phyloP scores from a whole-genome alignment of 2,329 filamentous ascomycete genomes.

The Aspergillus latus region DNA sequence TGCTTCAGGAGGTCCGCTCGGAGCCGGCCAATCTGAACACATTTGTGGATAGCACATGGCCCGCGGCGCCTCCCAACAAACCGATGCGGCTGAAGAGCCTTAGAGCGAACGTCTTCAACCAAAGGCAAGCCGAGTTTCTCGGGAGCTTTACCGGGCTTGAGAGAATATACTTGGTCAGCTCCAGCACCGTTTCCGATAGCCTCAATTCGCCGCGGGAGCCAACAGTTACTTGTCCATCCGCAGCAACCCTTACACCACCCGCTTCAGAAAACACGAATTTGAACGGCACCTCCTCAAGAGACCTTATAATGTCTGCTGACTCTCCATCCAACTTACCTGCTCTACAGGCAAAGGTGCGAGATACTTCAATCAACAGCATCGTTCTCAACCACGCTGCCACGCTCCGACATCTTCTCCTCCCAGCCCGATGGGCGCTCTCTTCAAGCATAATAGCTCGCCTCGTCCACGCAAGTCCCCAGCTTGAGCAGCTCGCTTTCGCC shows the following conservation, averaged over 20 bases:
- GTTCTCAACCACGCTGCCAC: slow-evolving; percentile 52
- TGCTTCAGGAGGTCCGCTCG: slow-evolving; percentile 54
- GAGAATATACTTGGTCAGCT: slow-evolving; percentile 53
- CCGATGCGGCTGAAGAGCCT: slow-evolving; percentile 49
- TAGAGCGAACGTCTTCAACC: slow-evolving; percentile 50
- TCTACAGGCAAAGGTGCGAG: slow-evolving; percentile 35
- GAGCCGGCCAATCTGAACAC: slow-evolving; percentile 41
- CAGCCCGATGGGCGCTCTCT: slow-evolving; percentile 56
- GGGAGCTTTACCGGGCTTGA: slow-evolving; percentile 47
- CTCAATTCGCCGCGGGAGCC: slow-evolving; percentile 34
- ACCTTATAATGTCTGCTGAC: slow-evolving; percentile 22
- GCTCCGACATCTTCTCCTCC: slow-evolving; percentile 58
- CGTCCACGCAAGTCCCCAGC: slow-evolving; percentile 55
- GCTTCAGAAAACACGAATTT: slow-evolving; percentile 19
- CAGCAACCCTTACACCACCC: slow-evolving; percentile 32
- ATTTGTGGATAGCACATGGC: slow-evolving; percentile 60
- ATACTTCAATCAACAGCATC: slow-evolving; percentile 54
- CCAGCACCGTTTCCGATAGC: slow-evolving; percentile 30
- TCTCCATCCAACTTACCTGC: slow-evolving; percentile 27
- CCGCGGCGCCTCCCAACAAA: slow-evolving; percentile 29
- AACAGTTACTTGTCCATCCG: slow-evolving; percentile 8
- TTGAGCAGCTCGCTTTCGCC: slow-evolving; percentile 60
- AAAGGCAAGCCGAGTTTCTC: slow-evolving; percentile 47
- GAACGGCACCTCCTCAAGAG: slow-evolving; percentile 15
- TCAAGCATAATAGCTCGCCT: slow-evolving; percentile 51